phyloP scores from a whole-genome alignment of 768 basidiomycete species.

The Psilocybe subaeruginosa region DNA sequence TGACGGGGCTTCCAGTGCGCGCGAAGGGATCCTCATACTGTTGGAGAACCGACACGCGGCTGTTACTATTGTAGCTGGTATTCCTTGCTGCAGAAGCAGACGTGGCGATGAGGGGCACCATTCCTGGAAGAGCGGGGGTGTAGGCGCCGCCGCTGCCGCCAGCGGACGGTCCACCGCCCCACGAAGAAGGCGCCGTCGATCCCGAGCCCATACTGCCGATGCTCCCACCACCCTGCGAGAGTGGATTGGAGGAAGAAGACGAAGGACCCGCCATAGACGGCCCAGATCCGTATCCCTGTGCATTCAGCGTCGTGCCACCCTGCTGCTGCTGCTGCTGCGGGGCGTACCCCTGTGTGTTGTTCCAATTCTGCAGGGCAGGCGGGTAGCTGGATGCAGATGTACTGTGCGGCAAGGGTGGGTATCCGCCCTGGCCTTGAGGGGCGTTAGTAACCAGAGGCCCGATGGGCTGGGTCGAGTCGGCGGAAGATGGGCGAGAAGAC shows the following conservation, averaged over 20 bases:
- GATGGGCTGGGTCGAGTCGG: conserved; percentile 40
- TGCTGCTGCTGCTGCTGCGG: not conserved
- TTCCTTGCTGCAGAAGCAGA: not conserved
- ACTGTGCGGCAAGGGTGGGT: not conserved
- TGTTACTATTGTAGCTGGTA: conserved; percentile 8
- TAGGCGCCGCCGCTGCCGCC: conserved; percentile 8
- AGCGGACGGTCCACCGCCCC: conserved; percentile 6
- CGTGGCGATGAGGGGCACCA: conserved; percentile 10
- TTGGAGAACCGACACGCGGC: conserved; percentile 6
- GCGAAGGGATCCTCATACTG: conserved; percentile 25
- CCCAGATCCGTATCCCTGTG: conserved; percentile 16
- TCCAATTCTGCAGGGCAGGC: conserved; percentile 24
- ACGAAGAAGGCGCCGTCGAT: conserved; percentile 2
- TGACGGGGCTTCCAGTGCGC: conserved; percentile 45
- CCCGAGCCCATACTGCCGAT: conserved; percentile 1
- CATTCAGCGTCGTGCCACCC: not conserved
- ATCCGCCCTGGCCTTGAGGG: conserved; percentile 3
- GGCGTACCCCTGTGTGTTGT: conserved; percentile 16
- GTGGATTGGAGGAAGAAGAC: not conserved
- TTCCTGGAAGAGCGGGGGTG: conserved; percentile 6
- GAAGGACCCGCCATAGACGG: conserved; percentile 13
- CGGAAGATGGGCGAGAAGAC: conserved; percentile 49
- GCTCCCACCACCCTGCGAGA: conserved; percentile 4
- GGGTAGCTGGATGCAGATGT: conserved; percentile 15
- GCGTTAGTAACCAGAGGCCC: conserved; percentile 23